Base-by-base conservation (phyloP, 305 asterid genomes). In the Fraxinus ornus region DNA sequence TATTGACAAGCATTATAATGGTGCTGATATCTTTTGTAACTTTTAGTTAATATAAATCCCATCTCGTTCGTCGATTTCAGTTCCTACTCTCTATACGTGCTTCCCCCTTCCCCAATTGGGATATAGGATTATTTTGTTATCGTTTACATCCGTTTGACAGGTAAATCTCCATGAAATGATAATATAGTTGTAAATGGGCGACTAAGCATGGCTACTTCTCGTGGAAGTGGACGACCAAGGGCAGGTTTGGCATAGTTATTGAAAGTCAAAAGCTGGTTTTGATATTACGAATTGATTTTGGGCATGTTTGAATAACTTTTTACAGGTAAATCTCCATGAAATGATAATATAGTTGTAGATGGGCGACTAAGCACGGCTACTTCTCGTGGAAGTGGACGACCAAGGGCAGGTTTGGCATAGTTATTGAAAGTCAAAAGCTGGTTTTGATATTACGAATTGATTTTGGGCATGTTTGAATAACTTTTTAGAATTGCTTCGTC, bases 1-100 rank as follows among this genome's bases (percentile, higher is more conserved):
- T 24, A 66, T 47, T 9, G 78, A 78, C 74, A 72, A 21, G 72
- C 86, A 47, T 36, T 70, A 71, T 77, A n/a, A 68, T 52, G 49
- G 57, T 80, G 55, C 78, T 44, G 8, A 57, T 24, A 70, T 68
- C 66, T 44, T 39, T n/a, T 13, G 19, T 74, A 21, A 57, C 41
- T 52, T 81, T 8, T 3, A 2, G 66, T 24, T 28, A 19, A 33
- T 35, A 78, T 72, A 60, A 64, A 36, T 33, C 44, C 24, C 75
- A 8, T 80, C 57, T 37, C 71, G 26, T 64, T 57, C 15, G 12
- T 75, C 35, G 1, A 36, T 75, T 8, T 24, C 44, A 37, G 73
- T 26, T 66, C 19, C 26, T 7, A 9, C 72, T 64, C 17, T 64
- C 17, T 12, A 44, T 44, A 44, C 17, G 72, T 24, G 19, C 57